Percentiles rank a stretch among this genome's conserved stretches.
phyloP scores from a whole-genome alignment of 2,329 filamentous ascomycete genomes.

The Sclerotinia subarctica region DNA sequence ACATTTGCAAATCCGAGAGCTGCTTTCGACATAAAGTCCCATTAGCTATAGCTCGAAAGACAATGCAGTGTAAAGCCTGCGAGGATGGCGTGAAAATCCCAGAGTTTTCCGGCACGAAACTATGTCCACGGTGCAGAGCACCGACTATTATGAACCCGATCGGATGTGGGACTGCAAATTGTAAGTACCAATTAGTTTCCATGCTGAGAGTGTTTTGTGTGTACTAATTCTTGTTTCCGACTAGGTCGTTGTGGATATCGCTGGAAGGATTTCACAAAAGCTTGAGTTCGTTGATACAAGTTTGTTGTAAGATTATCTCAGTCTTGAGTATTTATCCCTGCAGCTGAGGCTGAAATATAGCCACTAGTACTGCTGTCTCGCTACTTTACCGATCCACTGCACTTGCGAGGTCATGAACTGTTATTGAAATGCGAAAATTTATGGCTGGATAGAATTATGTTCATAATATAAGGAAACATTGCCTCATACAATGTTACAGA shows the following conservation, averaged over 20 bases:
- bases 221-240: not conserved
- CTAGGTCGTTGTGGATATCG: not conserved
- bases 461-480: not conserved
- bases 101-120: not conserved
- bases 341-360: not conserved
- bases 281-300: not conserved
- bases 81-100: not conserved
- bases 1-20: not conserved
- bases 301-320: not conserved
- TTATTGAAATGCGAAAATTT: not conserved
- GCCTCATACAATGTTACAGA: not conserved
- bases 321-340: not conserved
- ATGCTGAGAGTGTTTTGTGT: not conserved
- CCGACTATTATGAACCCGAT: not conserved
- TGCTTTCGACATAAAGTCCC: not conserved
- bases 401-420: not conserved
- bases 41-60: not conserved
- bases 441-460: not conserved
- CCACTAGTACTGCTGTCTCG: not conserved
- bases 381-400: not conserved
- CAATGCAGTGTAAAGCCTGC: not conserved
- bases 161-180: not conserved
- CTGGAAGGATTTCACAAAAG: not conserved
- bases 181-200: not conserved
- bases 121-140: not conserved